phyloP scores from a whole-genome alignment of 352 stramenopile species.

The Globisporangium iwayamae region DNA sequence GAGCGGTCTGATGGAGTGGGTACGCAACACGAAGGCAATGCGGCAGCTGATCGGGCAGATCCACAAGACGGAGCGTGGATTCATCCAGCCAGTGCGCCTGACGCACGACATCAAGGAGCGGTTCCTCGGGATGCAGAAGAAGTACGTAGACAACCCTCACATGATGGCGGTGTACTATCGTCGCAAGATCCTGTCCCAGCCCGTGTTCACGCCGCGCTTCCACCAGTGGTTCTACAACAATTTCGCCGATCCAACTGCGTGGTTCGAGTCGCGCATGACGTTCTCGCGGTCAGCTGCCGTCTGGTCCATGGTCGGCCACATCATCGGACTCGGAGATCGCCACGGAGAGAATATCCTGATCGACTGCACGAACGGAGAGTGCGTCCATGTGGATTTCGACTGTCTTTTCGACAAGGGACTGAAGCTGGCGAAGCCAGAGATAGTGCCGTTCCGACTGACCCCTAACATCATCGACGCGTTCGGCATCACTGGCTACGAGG shows the following conservation, averaged over 20 bases:
- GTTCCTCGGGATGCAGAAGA: conserved; percentile 89
- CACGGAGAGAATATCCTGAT: conserved; percentile 99
- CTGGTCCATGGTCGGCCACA: conserved; percentile 97
- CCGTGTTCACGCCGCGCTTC: conserved; percentile 92
- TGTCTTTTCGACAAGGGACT: conserved; percentile 99
- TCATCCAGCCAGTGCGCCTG: conserved; percentile 74
- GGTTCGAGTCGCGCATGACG: conserved; percentile 94
- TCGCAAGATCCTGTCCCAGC: conserved; percentile 51
- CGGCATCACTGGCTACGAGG: conserved; percentile 95
- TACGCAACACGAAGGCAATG: conserved; percentile 96
- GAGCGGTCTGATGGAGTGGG: conserved; percentile 99
- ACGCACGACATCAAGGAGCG: conserved; percentile 81
- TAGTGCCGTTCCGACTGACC: conserved; percentile 99
- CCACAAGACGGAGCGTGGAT: conserved; percentile 83
- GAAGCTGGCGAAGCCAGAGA: conserved; percentile 93
- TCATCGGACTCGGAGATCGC: conserved; percentile 91
- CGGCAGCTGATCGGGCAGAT: conserved; percentile 84
- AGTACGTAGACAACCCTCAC: conserved; percentile 75
- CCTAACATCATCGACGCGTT: conserved; percentile 99
- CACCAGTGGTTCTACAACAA: conserved; percentile 99
- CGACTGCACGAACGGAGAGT: conserved; percentile 95
- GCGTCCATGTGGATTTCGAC: conserved; percentile 99
- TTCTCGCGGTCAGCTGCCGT: conserved; percentile 89
- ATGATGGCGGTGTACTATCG: conserved; percentile 73
- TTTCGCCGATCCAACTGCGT: conserved; percentile 96